These are phyloP conservation scores for Blastobotrys raffinosifermentans DNA, from an alignment of 1,139 yeast genomes.

Conservation along the genomic window DNA sequence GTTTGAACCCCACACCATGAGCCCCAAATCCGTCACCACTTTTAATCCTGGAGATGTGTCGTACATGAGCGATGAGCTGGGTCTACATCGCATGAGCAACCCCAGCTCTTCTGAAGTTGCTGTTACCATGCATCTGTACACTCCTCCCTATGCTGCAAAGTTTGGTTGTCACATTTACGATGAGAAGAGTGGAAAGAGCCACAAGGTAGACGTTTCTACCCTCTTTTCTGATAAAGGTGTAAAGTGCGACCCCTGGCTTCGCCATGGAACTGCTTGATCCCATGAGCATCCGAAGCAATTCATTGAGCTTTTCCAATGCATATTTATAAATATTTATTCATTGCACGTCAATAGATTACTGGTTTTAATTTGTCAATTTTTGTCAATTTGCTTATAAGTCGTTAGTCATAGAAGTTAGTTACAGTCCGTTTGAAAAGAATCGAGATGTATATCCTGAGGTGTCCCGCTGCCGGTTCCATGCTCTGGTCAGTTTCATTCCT, in stretches of 20 bases:
- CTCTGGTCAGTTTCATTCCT: conserved; percentile 24
- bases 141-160: conserved; percentile 71
- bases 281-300: no score
- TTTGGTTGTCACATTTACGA: conserved; percentile 62
- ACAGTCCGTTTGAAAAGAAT: conserved; percentile 1
- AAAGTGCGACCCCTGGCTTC: conserved; percentile 6
- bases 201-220: conserved; percentile 56
- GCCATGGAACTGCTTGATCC: conserved; percentile 2
- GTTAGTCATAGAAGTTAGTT: neutral
- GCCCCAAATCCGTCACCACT: conserved; percentile 30
- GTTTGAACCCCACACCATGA: conserved; percentile 16
- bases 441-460: conserved; percentile 12
- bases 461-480: conserved; percentile 22
- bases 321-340: neutral
- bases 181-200: conserved; percentile 45
- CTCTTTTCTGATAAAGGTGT: conserved; percentile 60
- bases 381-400: no score
- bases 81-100: conserved; percentile 61
- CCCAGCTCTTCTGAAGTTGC: conserved; percentile 44
- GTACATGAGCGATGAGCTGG: conserved; percentile 61
- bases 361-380: no score
- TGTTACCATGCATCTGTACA: conserved; percentile 67
- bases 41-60: conserved; percentile 48
- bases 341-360: no score
- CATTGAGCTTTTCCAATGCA: no score